Evolutionary conservation across 2,329 filamentous ascomycete genomes (phyloP).

Genomic region (Coniochaeta ligniaria): DNA sequence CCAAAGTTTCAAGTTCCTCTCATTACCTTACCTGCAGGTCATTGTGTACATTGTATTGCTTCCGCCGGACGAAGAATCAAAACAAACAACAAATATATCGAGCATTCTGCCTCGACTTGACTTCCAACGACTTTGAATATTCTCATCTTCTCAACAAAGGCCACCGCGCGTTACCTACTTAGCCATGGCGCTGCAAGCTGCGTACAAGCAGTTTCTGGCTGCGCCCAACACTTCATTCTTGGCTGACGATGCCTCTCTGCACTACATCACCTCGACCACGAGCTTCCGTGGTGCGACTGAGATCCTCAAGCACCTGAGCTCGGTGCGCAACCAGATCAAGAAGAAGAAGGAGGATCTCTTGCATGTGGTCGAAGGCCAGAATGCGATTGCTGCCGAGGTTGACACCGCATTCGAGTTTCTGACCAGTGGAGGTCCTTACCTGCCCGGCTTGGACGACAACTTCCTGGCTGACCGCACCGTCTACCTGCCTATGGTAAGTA

Average conservation of each 20-base stretch:
- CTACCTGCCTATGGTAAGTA: slow-evolving; percentile 71
- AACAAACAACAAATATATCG: not conserved
- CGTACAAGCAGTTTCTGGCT: slow-evolving; percentile 68
- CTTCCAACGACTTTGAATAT: not conserved
- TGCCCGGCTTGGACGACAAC: slow-evolving; percentile 89
- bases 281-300: slow-evolving; percentile 62
- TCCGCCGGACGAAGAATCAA: not conserved
- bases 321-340: slow-evolving; percentile 65
- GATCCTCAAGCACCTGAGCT: slow-evolving; percentile 75
- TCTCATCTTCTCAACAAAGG: not conserved
- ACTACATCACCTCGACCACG: slow-evolving; percentile 87
- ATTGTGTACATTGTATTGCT: not conserved
- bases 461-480: slow-evolving; percentile 80
- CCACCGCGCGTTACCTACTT: not conserved
- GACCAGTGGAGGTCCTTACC: slow-evolving; percentile 74
- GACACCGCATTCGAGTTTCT: slow-evolving; percentile 80
- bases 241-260: slow-evolving; percentile 59
- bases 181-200: slow-evolving; percentile 40
- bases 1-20: not conserved
- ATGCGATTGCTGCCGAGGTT: slow-evolving; percentile 67
- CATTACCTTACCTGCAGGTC: not conserved
- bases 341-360: slow-evolving; percentile 78
- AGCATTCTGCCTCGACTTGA: not conserved
- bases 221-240: slow-evolving; percentile 58
- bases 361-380: slow-evolving; percentile 62